Evolutionary conservation across 192 early-diverging fungal genomes (phyloP).

Genomic region (Geranomyces michiganensis): DNA sequence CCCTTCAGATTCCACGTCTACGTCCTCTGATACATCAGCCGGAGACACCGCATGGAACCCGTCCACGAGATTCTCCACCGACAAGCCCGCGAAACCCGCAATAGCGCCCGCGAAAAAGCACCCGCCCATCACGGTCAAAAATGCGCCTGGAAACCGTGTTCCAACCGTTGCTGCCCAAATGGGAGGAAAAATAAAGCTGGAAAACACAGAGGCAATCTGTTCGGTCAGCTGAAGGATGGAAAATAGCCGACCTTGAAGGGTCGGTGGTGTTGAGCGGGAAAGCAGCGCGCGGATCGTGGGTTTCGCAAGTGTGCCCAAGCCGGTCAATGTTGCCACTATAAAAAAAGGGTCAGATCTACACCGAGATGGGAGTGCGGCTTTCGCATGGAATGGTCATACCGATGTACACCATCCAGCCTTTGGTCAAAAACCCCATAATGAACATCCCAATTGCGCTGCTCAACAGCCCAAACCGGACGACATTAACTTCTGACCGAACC

Average conservation of each 20-base stretch:
- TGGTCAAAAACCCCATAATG: conserved; percentile 27
- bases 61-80: not conserved
- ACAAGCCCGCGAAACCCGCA: not conserved
- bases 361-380: not conserved
- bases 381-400: conserved; percentile 38
- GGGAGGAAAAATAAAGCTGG: conserved; percentile 31
- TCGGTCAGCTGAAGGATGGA: conserved; percentile 28
- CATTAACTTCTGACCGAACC: conserved; percentile 15
- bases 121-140: conserved; percentile 3
- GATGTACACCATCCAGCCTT: conserved; percentile 39
- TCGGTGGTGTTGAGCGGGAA: conserved; percentile 32
- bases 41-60: not conserved
- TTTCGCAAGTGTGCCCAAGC: conserved; percentile 38
- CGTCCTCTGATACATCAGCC: no score
- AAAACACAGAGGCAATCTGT: conserved; percentile 25
- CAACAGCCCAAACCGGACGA: conserved; percentile 31
- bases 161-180: conserved; percentile 38
- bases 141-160: not conserved
- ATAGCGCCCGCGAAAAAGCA: not conserved
- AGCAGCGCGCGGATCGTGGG: conserved; percentile 44
- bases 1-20: no score
- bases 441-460: conserved; percentile 21
- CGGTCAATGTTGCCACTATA: conserved; percentile 38
- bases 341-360: conserved; percentile 4
- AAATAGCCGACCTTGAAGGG: conserved; percentile 42